A percentile compares a stretch with the other conserved stretches of the same genome.
Conservation (phyloP, 2,329 filamentous ascomycete species). For the Nothophoma quercina region DNA sequence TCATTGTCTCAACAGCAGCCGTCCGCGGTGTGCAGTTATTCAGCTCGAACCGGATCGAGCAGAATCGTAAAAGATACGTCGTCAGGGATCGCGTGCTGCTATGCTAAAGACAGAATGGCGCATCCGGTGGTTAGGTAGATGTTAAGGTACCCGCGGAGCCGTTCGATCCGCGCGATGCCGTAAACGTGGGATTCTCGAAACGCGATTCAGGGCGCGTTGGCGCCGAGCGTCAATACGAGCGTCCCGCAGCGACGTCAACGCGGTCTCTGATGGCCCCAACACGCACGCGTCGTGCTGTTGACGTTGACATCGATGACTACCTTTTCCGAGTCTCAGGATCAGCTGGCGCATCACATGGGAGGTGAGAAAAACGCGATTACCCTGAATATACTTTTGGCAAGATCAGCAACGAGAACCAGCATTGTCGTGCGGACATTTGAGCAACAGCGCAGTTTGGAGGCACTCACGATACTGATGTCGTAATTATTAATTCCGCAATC, state of each 20-base stretch:
- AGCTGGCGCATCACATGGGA: background rate
- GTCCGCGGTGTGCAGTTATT: background rate
- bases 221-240: slow-evolving; percentile 14
- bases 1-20: background rate
- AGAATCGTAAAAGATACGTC: background rate
- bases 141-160: slow-evolving; percentile 14
- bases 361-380: background rate
- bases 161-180: slow-evolving; percentile 12
- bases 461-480: too few relatives aligned
- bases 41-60: background rate
- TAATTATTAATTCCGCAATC: too few relatives aligned
- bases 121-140: slow-evolving; percentile 8
- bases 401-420: too few relatives aligned
- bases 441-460: too few relatives aligned
- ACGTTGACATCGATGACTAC: background rate
- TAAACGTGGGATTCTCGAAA: slow-evolving; percentile 6
- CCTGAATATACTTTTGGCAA: too few relatives aligned
- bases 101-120: slow-evolving; percentile 14
- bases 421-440: too few relatives aligned
- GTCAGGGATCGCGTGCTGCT: slow-evolving; percentile 5
- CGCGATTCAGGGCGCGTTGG: slow-evolving; percentile 11
- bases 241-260: slow-evolving; percentile 13
- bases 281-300: background rate
- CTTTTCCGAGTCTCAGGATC: background rate
- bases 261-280: background rate